Percentiles rank a stretch among this genome's conserved stretches.
Evolutionary conservation across 2,329 filamentous ascomycete species (phyloP).

Genomic region (Pseudogymnoascus sp.): DNA sequence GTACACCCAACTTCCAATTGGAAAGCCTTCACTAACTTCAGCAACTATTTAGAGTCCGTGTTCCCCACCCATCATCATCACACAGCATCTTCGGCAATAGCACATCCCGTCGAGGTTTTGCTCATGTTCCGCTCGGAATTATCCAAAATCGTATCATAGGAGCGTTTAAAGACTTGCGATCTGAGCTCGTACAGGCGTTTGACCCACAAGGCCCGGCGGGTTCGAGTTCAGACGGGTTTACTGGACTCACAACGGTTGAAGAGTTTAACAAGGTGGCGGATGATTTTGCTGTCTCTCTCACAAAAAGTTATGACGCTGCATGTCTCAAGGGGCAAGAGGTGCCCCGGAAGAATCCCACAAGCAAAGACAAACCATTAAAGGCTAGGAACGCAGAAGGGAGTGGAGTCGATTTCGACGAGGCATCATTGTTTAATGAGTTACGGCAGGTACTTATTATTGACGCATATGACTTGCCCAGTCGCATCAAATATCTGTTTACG

Average conservation of each 20-base stretch:
- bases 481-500: slow-evolving; percentile 62
- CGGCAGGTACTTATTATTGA: slow-evolving; percentile 31
- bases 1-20: no score
- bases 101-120: not conserved
- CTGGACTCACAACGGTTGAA: slow-evolving; percentile 5
- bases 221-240: not conserved
- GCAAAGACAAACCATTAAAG: not conserved
- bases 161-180: not conserved
- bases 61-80: not conserved
- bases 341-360: not conserved
- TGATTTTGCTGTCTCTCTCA: slow-evolving; percentile 12
- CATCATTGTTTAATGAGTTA: not conserved
- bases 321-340: slow-evolving; percentile 9
- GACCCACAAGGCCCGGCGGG: not conserved
- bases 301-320: slow-evolving; percentile 14
- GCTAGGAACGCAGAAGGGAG: slow-evolving; percentile 14
- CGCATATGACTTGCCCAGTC: slow-evolving; percentile 38
- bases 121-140: not conserved
- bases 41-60: not conserved
- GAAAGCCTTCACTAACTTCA: no score
- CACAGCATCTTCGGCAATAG: not conserved
- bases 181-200: not conserved
- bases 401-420: not conserved
- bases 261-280: slow-evolving; percentile 14
- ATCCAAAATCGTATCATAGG: not conserved